Base-by-base conservation (phyloP, 2,329 filamentous ascomycete genomes). In the Cryphonectria naterciae region DNA sequence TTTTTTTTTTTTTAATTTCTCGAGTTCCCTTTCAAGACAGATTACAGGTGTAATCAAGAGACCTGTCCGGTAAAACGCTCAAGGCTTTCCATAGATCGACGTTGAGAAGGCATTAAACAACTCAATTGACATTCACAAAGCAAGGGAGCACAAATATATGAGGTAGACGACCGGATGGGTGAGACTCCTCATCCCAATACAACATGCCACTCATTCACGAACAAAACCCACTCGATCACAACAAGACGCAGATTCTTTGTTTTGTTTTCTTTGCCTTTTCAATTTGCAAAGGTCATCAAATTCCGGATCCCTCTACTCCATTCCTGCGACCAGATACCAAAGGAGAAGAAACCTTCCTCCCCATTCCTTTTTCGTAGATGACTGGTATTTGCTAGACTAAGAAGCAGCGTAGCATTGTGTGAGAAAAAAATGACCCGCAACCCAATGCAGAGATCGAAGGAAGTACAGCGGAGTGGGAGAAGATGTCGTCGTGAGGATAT, bases 361-460 rank as follows among this genome's bases (percentile, higher is more conserved):
- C 73, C 72, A 69, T 72, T 68, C 73, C 64, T 60, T 70, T 71
- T 68, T 52, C 64, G 69, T 72, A 69, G 72, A 70, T 52, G 71
- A 70, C 67, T 68, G 71, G 68, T 72, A 72, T 72, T 70, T 74
- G 69, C 67, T 68, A 64, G 54, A 28, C 58, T 68, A 68, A 68
- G 67, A 62, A 68, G 60, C 67, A 65, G 63, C 41, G 63, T 65
- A 65, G 63, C 63, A 52, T 65, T 52, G n/a, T 46, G 25, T 37
- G 67, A 64, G 39, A 68, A 72, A 73, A 60, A 68, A 72, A 72
- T 71, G 73, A 66, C 71, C 73, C 77, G 77, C 78, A 77, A 72
- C 76, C 78, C 78, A 71, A 80, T 79, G 78, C 78, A 78, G 74
- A 75, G 75, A 76, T 75, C 75, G 67, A 72, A 73, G 70, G 76